These are phyloP conservation scores for Talaromyces sp. DNA, from an alignment of 2,329 filamentous ascomycete genomes.

Conservation along the genomic window DNA sequence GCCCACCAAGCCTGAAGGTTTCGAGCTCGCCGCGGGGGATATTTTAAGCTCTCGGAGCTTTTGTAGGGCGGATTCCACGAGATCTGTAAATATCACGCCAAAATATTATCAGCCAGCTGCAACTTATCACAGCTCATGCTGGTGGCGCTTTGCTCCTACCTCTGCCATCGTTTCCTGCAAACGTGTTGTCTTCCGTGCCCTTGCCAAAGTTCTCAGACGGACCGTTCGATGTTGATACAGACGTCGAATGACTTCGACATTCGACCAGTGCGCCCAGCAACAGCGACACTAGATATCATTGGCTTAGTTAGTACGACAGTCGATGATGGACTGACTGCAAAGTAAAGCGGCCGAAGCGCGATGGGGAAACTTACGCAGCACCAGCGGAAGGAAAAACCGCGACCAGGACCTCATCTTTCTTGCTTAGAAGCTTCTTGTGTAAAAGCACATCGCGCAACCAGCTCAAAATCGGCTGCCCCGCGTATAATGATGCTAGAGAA, in stretches of 20 bases:
- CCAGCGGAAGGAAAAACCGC: slow-evolving; percentile 28
- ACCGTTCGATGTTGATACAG: slow-evolving; percentile 16
- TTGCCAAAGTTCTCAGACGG: slow-evolving; percentile 14
- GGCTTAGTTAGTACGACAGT: not conserved
- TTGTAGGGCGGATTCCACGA: slow-evolving; percentile 27
- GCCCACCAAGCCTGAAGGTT: slow-evolving; percentile 56
- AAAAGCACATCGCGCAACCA: slow-evolving; percentile 10
- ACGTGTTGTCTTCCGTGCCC: slow-evolving; percentile 19
- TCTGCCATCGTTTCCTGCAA: slow-evolving; percentile 20
- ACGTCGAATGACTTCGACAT: slow-evolving; percentile 16
- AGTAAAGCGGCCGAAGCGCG: slow-evolving; percentile 2
- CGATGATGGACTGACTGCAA: not conserved
- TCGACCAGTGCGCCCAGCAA: slow-evolving; percentile 26
- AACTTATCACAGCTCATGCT: not conserved
- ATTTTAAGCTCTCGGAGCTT: slow-evolving; percentile 26
- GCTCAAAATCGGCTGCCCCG: not conserved
- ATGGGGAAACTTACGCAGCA: slow-evolving; percentile 27
- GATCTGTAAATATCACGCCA: slow-evolving; percentile 19
- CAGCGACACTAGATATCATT: slow-evolving; percentile 25
- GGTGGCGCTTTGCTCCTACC: slow-evolving; percentile 21
- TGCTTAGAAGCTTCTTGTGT: slow-evolving; percentile 7
- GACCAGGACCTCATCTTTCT: slow-evolving; percentile 32
- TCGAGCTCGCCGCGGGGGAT: slow-evolving; percentile 27
- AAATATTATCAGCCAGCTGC: not conserved
- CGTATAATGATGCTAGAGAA: not conserved